Conservation (phyloP, 768 basidiomycete species). For the Boletellus emodensis region DNA sequence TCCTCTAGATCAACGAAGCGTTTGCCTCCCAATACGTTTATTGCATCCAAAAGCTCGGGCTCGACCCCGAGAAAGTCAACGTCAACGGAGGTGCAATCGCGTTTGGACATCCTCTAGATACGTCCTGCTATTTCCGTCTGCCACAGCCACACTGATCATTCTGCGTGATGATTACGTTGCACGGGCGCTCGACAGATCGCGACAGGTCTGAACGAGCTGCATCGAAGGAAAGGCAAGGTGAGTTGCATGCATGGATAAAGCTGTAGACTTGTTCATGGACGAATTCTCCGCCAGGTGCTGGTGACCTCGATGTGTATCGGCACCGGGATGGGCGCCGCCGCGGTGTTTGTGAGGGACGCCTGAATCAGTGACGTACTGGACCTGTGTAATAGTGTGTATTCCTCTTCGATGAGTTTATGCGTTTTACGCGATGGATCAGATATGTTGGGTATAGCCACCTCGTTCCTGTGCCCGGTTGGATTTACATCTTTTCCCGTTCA, state of each 20-base stretch:
- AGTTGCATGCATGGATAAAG: not conserved
- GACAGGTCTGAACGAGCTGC: conserved; percentile 74
- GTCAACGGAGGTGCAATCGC: conserved; percentile 92
- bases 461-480: not conserved
- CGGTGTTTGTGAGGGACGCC: conserved; percentile 58
- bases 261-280: conserved; percentile 1
- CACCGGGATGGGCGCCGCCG: conserved; percentile 90
- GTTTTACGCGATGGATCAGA: not conserved
- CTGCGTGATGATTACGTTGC: conserved; percentile 46
- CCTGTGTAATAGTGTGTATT: too few relatives aligned
- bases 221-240: conserved; percentile 67
- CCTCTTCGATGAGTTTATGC: not conserved
- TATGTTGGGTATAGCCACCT: not conserved
- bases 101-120: conserved; percentile 78
- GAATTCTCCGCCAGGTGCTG: conserved; percentile 48
- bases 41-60: conserved; percentile 57
- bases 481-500: not conserved
- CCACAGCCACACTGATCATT: conserved; percentile 6
- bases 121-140: conserved; percentile 30
- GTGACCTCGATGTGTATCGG: conserved; percentile 90
- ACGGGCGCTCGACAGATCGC: conserved; percentile 85
- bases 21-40: conserved; percentile 85
- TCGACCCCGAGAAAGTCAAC: conserved; percentile 69
- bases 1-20: conserved; percentile 78
- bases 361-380: conserved; percentile 1